Evolutionary conservation across 345 rosid species (phyloP).

Genomic region (Populus davidiana): DNA sequence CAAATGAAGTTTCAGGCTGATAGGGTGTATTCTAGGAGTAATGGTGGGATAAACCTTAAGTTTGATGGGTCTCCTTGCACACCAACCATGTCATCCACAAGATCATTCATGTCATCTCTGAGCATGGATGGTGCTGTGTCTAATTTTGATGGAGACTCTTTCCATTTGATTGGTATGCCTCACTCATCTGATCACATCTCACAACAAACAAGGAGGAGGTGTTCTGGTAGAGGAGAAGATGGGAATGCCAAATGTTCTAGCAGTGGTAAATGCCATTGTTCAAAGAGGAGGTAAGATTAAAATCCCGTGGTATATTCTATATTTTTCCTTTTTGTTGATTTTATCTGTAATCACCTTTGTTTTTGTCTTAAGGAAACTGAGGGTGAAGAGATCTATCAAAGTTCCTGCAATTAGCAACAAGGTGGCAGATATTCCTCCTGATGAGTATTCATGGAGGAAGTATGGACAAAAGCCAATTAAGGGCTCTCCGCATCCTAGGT

Average conservation of each 20-base stretch:
- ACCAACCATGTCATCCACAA: conserved; percentile 53
- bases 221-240: conserved; percentile 58
- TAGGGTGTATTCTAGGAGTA: conserved; percentile 44
- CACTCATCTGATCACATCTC: conserved; percentile 47
- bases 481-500: conserved; percentile 83
- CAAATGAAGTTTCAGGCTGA: conserved; percentile 38
- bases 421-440: conserved; percentile 82
- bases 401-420: conserved; percentile 88
- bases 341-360: neutral
- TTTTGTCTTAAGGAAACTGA: conserved; percentile 46
- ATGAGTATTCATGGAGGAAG: conserved; percentile 84
- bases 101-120: conserved; percentile 62
- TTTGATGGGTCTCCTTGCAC: conserved; percentile 58
- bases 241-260: conserved; percentile 59
- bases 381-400: conserved; percentile 64
- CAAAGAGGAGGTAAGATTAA: conserved; percentile 58
- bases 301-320: neutral
- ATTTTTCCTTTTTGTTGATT: neutral
- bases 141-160: conserved; percentile 44
- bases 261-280: conserved; percentile 68
- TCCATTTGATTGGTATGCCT: conserved; percentile 55
- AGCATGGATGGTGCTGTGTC: conserved; percentile 59
- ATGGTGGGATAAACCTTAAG: conserved; percentile 49
- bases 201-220: conserved; percentile 49
- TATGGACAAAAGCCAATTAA: conserved; percentile 86